Base-by-base conservation (phyloP, 2,329 filamentous ascomycete species). In the Talaromyces funiculosus region DNA sequence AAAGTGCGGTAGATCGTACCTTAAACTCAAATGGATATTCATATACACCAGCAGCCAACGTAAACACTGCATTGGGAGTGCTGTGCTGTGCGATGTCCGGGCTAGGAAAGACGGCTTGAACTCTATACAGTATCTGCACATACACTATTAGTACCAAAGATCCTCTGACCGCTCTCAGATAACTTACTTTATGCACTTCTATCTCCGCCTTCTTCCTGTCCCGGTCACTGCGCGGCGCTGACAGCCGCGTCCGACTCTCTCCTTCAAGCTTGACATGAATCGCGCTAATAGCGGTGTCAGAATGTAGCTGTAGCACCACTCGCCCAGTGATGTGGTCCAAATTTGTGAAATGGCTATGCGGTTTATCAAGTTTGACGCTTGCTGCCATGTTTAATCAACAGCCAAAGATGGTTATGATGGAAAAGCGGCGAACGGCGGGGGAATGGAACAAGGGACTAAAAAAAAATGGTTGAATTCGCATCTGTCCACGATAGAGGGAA, bases 11-110 rank as follows among this genome's bases (percentile, higher is more conserved):
- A n/a, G 5, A 14, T 20, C 31, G 14, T 61, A 80, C 78, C 72
- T 80, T 81, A 71, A 81, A 81, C 33, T 71, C 67, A 57, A 81
- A 81, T 0, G 78, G 78, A 64, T 80, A 81, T 64, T 79, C 74
- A 65, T 81, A 79, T 57, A 71, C 72, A 7, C 79, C 79, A 3
- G 77, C 62, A 10, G 75, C 71, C 60, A 81, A 75, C 0, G 78
- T 81, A 65, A 77, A 81, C 7, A 71, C 70, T 12, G 73, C 67
- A 49, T 70, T 71, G 3, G 69, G 70, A 40, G 68, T 64, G 9
- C 69, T 69, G 45, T 69, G 65, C 56, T 76, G 73, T 61, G 75
- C 71, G 29, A 80, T 65, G 43, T 76, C 76, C 2, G 74, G 70
- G 2, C 73, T 74, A 0, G 79, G 79, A 63, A 81, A 81, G 53